A percentile compares a stretch with the other conserved stretches of the same genome.
Conservation (phyloP, 495 filamentous ascomycete genomes). For the Penicillium steckii region DNA sequence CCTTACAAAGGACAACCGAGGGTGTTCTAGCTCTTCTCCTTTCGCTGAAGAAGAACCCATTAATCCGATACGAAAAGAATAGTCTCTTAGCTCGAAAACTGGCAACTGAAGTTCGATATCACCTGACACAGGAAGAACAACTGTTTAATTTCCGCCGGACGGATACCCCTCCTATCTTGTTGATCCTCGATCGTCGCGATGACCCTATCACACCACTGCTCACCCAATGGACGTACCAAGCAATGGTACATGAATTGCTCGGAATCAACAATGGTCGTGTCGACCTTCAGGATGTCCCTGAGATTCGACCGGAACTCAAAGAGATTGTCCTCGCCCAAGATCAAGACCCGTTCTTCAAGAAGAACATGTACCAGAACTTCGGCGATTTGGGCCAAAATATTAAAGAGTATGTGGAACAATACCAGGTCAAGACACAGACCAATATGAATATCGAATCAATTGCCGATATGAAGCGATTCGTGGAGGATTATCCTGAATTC, state of each 20-base stretch:
- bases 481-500: constrained; percentile 98
- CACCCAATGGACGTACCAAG: constrained; percentile 98
- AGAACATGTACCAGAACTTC: constrained; percentile 99
- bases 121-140: constrained; percentile 92
- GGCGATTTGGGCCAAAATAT: constrained; percentile 96
- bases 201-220: constrained; percentile 95
- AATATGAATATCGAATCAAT: constrained; percentile 96
- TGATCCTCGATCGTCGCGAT: constrained; percentile 88
- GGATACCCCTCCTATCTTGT: constrained; percentile 89
- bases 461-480: constrained; percentile 97
- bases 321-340: constrained; percentile 97
- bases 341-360: constrained; percentile 98
- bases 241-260: constrained; percentile 95
- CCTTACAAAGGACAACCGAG: constrained; percentile 79
- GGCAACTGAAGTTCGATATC: constrained; percentile 86
- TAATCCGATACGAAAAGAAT: constrained; percentile 92
- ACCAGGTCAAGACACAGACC: constrained; percentile 90
- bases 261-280: constrained; percentile 93
- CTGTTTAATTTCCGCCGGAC: constrained; percentile 95
- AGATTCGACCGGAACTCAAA: constrained; percentile 85
- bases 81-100: constrained; percentile 89
- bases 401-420: constrained; percentile 97
- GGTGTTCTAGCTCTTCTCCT: constrained; percentile 80
- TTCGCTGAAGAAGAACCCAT: constrained; percentile 90
- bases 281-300: constrained; percentile 81